Evolutionary conservation across 768 basidiomycete genomes (phyloP), one percentile per base, ranked within the genome.

Genomic region (Dioszegia aurantiaca): DNA sequence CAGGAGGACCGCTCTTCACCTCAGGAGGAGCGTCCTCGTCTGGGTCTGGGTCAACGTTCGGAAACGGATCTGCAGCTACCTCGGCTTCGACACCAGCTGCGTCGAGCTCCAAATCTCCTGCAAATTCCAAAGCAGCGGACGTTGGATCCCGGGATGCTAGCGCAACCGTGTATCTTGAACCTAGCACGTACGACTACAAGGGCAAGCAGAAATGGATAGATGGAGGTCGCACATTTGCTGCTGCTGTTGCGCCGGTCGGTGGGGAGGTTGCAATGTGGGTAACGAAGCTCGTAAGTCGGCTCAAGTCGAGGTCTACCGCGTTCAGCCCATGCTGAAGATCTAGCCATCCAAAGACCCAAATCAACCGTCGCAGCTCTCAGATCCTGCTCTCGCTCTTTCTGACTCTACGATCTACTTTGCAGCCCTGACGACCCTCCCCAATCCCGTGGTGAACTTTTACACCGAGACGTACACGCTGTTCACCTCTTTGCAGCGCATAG

Each of bases 381-480:
- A 59, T 17, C 31, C 56, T 5, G 37, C 17, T 6, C 16, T 60
- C 3, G 30, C 63, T 2, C 10, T 64, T 0, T 56, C 66, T 2
- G 69, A 73, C 54, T 26, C 51, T 14, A 62, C 63, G 6, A 41
- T 73, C 1, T 73, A 61, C 52, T 63, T 70, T 54, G 40, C 65
- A 4, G 46, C 57, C 2, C 46, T 48, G 2, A 31, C 52, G 19
- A 45, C 37, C 8, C 48, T 73, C 11, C 53, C 72, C 4, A 42
- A 61, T 10, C 42, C 69, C 23, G 42, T 73, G 6, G 36, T 62
- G 28, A 58, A 52, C 39, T 58, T 73, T 14, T 73, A 73, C 49
- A 64, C 61, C 48, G 69, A 70, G 45, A 64, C 72, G 0, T 70
- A 73, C 46, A 66, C 67, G 1, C 61, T 73, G 21, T 73, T 73